Conservation (phyloP, 2,329 filamentous ascomycete species). For the Paecilomyces sp. region DNA sequence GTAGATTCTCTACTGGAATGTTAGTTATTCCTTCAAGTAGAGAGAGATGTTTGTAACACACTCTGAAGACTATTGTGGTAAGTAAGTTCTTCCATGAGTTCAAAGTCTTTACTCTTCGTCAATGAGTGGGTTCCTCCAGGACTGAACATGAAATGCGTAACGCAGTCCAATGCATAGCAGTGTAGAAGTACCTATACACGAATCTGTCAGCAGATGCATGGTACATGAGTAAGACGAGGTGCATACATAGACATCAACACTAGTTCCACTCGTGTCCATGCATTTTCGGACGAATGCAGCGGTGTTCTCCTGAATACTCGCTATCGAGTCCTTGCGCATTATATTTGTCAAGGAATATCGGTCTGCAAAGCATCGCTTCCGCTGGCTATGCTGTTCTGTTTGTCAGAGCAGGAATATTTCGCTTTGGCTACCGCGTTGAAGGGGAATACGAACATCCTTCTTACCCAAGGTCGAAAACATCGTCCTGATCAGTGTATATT, state of each 20-base stretch:
- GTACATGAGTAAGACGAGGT: conserved; percentile 11
- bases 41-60: conserved; percentile 28
- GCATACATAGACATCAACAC: conserved; percentile 62
- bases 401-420: neutral
- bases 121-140: conserved; percentile 58
- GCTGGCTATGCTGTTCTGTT: conserved; percentile 49
- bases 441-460: conserved; percentile 9
- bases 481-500: conserved; percentile 14
- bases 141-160: conserved; percentile 63
- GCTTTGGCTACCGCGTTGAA: neutral
- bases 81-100: conserved; percentile 62
- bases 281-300: conserved; percentile 50
- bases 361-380: conserved; percentile 58
- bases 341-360: conserved; percentile 64
- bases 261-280: conserved; percentile 34
- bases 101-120: conserved; percentile 47
- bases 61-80: conserved; percentile 62
- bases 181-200: conserved; percentile 42
- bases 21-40: neutral
- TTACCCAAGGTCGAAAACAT: conserved; percentile 31
- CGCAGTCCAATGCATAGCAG: conserved; percentile 62
- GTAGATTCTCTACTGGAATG: neutral
- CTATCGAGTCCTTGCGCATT: conserved; percentile 48
- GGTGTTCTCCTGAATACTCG: conserved; percentile 53
- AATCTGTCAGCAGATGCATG: neutral